Percentiles rank a stretch among this genome's conserved stretches.
Evolutionary conservation across 306 rosid genomes (phyloP).

Genomic region (Ochetophila trinervis): DNA sequence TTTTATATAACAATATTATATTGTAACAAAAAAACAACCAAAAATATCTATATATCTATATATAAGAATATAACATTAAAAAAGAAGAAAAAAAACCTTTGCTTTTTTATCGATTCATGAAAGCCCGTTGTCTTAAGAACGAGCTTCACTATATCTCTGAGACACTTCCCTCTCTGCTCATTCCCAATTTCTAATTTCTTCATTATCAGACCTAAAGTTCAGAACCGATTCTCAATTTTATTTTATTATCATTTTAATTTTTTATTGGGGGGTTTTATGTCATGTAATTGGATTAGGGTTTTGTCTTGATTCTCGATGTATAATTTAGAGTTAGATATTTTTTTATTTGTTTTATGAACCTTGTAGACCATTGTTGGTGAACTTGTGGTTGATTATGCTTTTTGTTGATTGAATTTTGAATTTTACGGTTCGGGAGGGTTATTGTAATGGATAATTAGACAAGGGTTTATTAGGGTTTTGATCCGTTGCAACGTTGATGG

Average conservation of each 20-base stretch:
- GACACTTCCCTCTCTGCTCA: background rate
- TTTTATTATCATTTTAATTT: too few species aligned
- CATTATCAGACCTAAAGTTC: background rate
- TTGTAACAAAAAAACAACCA: too few species aligned
- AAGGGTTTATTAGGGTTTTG: constrained; percentile 51
- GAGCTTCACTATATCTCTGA: background rate
- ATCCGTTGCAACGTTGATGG: constrained; percentile 33
- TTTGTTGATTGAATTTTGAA: background rate
- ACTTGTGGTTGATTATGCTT: background rate
- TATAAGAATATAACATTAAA: too few species aligned
- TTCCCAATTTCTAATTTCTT: constrained; percentile 1
- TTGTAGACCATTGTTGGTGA: background rate
- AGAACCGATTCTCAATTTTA: background rate
- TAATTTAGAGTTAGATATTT: background rate
- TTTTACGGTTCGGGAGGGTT: background rate
- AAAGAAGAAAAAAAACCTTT: background rate
- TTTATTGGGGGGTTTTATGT: background rate
- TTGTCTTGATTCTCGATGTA: constrained; percentile 12
- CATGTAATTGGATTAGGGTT: constrained; percentile 7
- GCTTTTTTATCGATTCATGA: background rate
- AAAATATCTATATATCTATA: too few species aligned
- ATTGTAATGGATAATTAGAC: constrained; percentile 27
- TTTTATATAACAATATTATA: too few species aligned
- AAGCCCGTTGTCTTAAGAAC: background rate
- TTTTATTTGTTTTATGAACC: background rate